Base-by-base conservation (phyloP, 345 rosid genomes). In the Bruguiera parviflora region DNA sequence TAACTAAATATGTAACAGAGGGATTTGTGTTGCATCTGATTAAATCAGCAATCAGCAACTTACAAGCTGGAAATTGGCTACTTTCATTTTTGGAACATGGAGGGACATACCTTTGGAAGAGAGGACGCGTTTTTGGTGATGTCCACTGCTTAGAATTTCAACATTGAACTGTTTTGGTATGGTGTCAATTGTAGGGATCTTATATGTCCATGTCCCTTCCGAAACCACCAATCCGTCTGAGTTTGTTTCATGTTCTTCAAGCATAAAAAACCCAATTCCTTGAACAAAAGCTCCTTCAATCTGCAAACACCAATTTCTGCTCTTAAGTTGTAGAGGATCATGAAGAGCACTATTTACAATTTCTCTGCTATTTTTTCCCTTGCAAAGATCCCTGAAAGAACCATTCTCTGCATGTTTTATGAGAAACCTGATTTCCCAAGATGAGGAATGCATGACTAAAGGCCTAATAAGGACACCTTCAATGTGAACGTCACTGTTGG, bases 261-360 rank as follows among this genome's bases (percentile, higher is more conserved):
- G 86, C 97, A 94, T 88, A 77, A 88, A 91, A 70, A 91, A 88
- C 8, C 98, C 98, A 8, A 94, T 83, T 69, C 98, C 98, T 79
- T 91, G 98, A 27, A 94, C 90, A 68, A 89, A 94, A 29, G 97
- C 91, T 68, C 98, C 98, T 86, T 94, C 98, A n/a, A 89, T 84
- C 97, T 94, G 82, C 75, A 73, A 53, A 63, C 27, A 37, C 25
- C 32, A 58, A 53, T 20, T 25, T 15, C 27, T 3, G 32, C 51
- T 22, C 25, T 8, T 25, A 35, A 56, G 9, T 29, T 27, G 51
- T 51, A 51, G 20, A 29, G 61, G 35, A 20, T 10, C 52, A 27
- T 20, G 21, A 62, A 2, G n/a, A 24, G 58, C 58, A 65, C 28
- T 33, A 37, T 7, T 56, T 2, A 13, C 20, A 53, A 9, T 37